Evolutionary conservation across 768 basidiomycete genomes (phyloP).

Genomic region (Mrakia blollopis): DNA sequence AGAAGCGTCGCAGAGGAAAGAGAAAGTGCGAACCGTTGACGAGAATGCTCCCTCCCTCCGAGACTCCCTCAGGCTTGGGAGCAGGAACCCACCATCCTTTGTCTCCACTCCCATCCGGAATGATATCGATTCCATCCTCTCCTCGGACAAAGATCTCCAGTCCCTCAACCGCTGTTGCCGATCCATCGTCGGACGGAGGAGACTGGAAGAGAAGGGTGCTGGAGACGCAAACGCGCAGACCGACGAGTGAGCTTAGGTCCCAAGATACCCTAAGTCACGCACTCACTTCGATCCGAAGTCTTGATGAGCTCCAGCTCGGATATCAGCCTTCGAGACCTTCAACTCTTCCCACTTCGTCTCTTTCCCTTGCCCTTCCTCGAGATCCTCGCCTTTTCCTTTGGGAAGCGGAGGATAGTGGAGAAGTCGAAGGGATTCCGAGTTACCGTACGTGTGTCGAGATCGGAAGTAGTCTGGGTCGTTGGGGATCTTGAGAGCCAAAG

Average conservation of each 20-base stretch:
- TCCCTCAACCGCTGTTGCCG: constrained; percentile 1
- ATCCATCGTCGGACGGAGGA: background rate
- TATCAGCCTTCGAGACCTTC: constrained; percentile 5
- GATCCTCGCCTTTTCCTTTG: background rate
- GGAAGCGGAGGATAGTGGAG: constrained; percentile 19
- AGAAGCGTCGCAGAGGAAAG: too few species aligned
- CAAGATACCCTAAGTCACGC: background rate
- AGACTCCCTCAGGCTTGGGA: constrained; percentile 6
- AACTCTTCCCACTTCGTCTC: constrained; percentile 16
- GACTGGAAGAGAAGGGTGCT: constrained; percentile 17
- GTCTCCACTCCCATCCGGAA: background rate
- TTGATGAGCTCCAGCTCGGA: constrained; percentile 13
- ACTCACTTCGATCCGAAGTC: constrained; percentile 6
- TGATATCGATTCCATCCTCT: background rate
- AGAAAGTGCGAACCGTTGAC: background rate
- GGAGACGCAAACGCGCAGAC: background rate
- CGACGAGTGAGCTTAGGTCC: background rate
- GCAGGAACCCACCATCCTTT: constrained; percentile 19
- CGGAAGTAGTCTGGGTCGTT: constrained; percentile 8
- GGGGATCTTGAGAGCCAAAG: background rate
- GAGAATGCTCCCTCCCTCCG: background rate
- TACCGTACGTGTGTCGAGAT: background rate
- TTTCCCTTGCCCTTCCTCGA: background rate
- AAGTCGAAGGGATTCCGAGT: background rate
- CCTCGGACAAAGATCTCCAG: constrained; percentile 16